Evolutionary conservation across 257 asterid species (phyloP).

Genomic region (Striga asiatica): DNA sequence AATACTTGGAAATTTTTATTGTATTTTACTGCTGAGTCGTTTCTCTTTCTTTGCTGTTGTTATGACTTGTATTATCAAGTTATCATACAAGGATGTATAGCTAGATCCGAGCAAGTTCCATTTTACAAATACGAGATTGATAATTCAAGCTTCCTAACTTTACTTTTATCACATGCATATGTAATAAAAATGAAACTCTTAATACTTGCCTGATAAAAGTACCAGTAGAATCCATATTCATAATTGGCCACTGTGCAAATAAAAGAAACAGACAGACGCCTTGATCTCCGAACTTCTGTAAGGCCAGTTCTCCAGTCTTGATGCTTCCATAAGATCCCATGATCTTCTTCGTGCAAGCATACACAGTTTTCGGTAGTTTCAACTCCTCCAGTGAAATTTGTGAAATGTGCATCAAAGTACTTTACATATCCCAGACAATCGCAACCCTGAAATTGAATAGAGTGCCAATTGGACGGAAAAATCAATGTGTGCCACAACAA

Average conservation of each 20-base stretch:
- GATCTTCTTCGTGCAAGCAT: conserved; percentile 95
- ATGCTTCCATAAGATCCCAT: conserved; percentile 97
- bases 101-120: background rate
- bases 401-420: conserved; percentile 86
- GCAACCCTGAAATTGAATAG: conserved; percentile 57
- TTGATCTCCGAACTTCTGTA: conserved; percentile 89
- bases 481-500: no score
- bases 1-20: no score
- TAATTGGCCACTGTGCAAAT: conserved; percentile 96
- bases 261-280: conserved; percentile 87
- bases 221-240: conserved; percentile 97
- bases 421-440: conserved; percentile 85
- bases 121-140: no score
- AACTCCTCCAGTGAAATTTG: conserved; percentile 94
- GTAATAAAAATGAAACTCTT: conserved; percentile 2
- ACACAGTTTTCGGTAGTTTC: conserved; percentile 92
- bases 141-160: no score
- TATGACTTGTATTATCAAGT: no score
- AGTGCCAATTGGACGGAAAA: background rate
- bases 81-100: no score
- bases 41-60: no score
- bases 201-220: conserved; percentile 76
- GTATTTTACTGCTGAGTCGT: no score
- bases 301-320: conserved; percentile 98
- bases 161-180: no score